These are phyloP conservation scores for Fusarium lyarnte DNA, from an alignment of 2,329 filamentous ascomycete species.

Conservation along the genomic window DNA sequence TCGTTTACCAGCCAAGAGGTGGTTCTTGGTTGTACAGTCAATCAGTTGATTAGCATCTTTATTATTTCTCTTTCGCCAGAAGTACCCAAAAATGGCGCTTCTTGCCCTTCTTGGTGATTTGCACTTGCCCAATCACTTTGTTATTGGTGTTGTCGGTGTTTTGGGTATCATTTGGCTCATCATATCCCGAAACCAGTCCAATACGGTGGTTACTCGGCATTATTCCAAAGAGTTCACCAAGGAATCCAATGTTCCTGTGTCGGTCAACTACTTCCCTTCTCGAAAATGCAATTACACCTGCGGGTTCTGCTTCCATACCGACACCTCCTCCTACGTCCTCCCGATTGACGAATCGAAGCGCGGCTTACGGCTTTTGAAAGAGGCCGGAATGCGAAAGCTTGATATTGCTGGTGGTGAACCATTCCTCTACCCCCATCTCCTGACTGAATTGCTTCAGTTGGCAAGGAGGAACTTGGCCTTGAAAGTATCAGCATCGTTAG, in stretches of 20 bases:
- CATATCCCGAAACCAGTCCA: too few species aligned
- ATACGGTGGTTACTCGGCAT: accelerated
- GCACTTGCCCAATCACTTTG: too few species aligned
- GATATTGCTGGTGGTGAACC: background rate
- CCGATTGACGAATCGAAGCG: background rate
- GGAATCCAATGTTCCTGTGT: background rate
- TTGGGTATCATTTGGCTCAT: too few species aligned
- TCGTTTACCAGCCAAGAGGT: background rate
- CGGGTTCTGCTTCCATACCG: background rate
- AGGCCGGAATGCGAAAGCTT: background rate
- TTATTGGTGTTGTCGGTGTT: background rate
- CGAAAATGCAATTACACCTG: background rate
- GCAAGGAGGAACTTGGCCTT: background rate
- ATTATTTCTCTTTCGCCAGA: background rate
- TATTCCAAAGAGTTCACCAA: background rate
- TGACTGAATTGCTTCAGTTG: background rate
- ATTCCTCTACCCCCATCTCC: background rate
- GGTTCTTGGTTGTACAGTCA: background rate
- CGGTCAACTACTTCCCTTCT: background rate
- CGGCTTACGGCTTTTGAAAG: background rate
- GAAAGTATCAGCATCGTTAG: background rate
- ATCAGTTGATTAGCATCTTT: background rate
- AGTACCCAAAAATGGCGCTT: background rate
- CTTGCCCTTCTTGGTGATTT: background rate
- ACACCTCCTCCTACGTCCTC: background rate